Percentiles rank a stretch among this genome's conserved stretches.
Conservation (phyloP, 2,329 filamentous ascomycete species). For the Exophiala mesophila region DNA sequence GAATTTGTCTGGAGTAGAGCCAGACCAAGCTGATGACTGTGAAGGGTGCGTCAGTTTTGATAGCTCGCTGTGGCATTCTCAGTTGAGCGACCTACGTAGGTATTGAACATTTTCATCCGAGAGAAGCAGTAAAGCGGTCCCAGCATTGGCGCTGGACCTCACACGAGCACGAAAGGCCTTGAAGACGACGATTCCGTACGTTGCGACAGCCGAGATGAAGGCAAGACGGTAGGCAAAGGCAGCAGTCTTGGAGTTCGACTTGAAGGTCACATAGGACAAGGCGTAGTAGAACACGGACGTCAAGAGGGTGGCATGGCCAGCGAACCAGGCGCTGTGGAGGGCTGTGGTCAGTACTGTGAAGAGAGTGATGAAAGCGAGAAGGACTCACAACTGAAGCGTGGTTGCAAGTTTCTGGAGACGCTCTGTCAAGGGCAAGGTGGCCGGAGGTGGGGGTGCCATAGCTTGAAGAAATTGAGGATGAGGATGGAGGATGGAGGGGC, state of each 20-base stretch:
- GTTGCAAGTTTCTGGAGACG: slow-evolving; percentile 73
- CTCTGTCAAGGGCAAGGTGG: slow-evolving; percentile 65
- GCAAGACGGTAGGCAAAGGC: slow-evolving; percentile 82
- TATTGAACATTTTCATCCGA: slow-evolving; percentile 98
- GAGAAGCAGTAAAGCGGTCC: slow-evolving; percentile 60
- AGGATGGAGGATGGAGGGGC: slow-evolving; percentile 12
- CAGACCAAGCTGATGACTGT: slow-evolving; percentile 89
- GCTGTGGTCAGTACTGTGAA: slow-evolving; percentile 47
- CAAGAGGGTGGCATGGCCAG: slow-evolving; percentile 75
- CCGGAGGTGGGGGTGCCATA: slow-evolving; percentile 71
- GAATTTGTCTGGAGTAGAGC: slow-evolving; percentile 86
- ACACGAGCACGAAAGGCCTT: slow-evolving; percentile 88
- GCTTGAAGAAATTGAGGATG: slow-evolving; percentile 4
- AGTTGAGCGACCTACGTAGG: slow-evolving; percentile 61
- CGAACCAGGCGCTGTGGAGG: slow-evolving; percentile 61
- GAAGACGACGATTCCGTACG: slow-evolving; percentile 98
- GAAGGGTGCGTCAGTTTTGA: slow-evolving; percentile 6
- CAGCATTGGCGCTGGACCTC: slow-evolving; percentile 41
- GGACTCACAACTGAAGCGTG: slow-evolving; percentile 67
- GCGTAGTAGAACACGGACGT: slow-evolving; percentile 76
- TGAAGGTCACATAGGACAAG: slow-evolving; percentile 83
- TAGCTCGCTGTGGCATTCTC: slow-evolving; percentile 1
- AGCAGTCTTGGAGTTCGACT: slow-evolving; percentile 73
- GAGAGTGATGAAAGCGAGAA: slow-evolving; percentile 10
- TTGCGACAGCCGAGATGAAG: slow-evolving; percentile 82